Percentiles rank a stretch among this genome's conserved stretches.
phyloP scores from a whole-genome alignment of 768 basidiomycete species.

The Kwoniella pini region DNA sequence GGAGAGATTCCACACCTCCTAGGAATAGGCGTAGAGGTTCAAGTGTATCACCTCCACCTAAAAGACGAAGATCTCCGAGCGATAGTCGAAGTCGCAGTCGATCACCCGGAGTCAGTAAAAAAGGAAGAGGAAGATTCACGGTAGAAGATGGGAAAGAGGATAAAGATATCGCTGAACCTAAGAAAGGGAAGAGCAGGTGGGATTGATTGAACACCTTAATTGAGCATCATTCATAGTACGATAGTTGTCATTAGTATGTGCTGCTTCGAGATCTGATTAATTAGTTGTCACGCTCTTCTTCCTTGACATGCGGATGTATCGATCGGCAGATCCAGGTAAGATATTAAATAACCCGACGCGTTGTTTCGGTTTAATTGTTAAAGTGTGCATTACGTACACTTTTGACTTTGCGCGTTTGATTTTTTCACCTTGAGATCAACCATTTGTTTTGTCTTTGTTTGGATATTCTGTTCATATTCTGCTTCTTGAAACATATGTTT shows the following conservation, averaged over 20 bases:
- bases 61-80: constrained; percentile 16
- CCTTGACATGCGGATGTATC: too few relatives aligned
- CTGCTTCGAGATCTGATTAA: too few relatives aligned
- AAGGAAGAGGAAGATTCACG: constrained; percentile 27
- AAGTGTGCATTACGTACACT: not conserved
- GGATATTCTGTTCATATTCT: too few relatives aligned
- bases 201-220: too few relatives aligned
- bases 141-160: constrained; percentile 14
- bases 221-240: too few relatives aligned
- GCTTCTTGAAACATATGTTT: too few relatives aligned
- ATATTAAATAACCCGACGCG: too few relatives aligned
- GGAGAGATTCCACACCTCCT: not conserved
- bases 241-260: too few relatives aligned
- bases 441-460: not conserved
- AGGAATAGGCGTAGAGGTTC: constrained; percentile 7
- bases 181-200: constrained; percentile 25
- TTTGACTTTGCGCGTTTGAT: constrained; percentile 14
- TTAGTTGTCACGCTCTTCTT: too few relatives aligned
- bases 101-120: constrained; percentile 15
- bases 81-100: constrained; percentile 19
- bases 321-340: too few relatives aligned
- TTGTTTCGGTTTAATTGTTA: not conserved
- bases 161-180: constrained; percentile 4
- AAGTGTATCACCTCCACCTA: constrained; percentile 16
- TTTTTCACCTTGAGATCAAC: too few relatives aligned